Evolutionary conservation across 768 basidiomycete genomes (phyloP), one percentile per base, ranked within the genome.

Genomic region (Boletus rufocinnamomeus): DNA sequence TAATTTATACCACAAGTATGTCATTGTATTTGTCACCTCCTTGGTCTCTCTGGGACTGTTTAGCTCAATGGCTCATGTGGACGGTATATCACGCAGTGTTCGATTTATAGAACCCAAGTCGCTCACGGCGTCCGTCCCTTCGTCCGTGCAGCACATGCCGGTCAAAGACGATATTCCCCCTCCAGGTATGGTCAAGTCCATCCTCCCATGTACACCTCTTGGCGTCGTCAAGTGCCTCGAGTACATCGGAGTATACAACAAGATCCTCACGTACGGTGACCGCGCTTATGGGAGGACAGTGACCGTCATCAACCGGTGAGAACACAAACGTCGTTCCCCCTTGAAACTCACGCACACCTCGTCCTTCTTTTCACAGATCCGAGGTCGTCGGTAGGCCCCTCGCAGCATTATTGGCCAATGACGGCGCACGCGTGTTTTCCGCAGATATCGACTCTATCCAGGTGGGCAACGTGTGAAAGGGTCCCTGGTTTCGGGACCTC

Each of bases 311-410:
- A 99, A 99, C 75, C 82, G 95, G 91, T 93, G 57, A 57, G 76
- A 62, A 59, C 8, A 14, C 28, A 4, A 34, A 46, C 43, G 10
- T 27, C 27, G 0, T 34, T n/a, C 21, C 35, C 35, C 41, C 37
- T 56, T 34, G 30, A 51, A 32, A 58, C 43, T 50, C 54, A 63
- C 56, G 37, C 11, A 30, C 19, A n/a, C 37, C 8, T 30, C 37
- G 21, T 34, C 21, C 11, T 19, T 37, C 8, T 8, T 41, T n/a
- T 49, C 45, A 27, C 65, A 93, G 94, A 61, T 95, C 93, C 40
- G 97, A 99, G 73, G 97, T 99, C 37, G 97, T 99, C 17, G 97
- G 97, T 19, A 82, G 97, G 59, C 97, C 96, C 14, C 80, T 98
- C n/a, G 96, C 95, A 0, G 97, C 97, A 5, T 78, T 99, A 47